Evolutionary conservation across 768 basidiomycete genomes (phyloP).

Genomic region (Suillus americanus): DNA sequence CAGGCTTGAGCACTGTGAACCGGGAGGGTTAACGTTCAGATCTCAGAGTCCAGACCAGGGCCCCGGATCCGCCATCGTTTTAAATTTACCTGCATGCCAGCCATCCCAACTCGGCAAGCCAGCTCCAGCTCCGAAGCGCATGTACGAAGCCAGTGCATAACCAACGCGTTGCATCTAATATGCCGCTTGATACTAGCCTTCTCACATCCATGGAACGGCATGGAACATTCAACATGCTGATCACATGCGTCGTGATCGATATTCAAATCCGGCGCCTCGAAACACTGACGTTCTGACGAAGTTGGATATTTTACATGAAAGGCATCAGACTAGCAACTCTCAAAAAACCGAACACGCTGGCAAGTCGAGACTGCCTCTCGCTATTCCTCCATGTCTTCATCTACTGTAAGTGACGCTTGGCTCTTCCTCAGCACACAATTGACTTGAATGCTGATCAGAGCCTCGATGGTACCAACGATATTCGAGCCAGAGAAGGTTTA

Average conservation of each 20-base stretch:
- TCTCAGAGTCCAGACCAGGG: not conserved
- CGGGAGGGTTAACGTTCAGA: not conserved
- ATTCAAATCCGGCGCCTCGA: not conserved
- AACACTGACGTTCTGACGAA: not conserved
- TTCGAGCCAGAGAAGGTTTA: not conserved
- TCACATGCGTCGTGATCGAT: not conserved
- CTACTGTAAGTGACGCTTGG: not conserved
- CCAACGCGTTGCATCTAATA: not conserved
- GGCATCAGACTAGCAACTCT: not conserved
- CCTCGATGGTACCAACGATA: not conserved
- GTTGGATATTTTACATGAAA: not conserved
- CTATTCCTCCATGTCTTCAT: not conserved
- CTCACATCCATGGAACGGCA: not conserved
- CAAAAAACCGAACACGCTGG: not conserved
- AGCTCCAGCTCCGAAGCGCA: not conserved
- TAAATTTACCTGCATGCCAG: not conserved
- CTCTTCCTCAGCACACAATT: not conserved
- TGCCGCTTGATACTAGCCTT: not conserved
- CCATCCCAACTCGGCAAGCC: not conserved
- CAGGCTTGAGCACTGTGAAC: not conserved
- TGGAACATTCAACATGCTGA: not conserved
- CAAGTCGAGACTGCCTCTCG: not conserved
- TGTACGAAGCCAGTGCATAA: not conserved
- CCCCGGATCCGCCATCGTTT: not conserved
- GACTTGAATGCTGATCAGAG: not conserved